These are phyloP conservation scores for Kodamaea laetipori DNA, from an alignment of 805 yeast genomes.

Conservation along the genomic window DNA sequence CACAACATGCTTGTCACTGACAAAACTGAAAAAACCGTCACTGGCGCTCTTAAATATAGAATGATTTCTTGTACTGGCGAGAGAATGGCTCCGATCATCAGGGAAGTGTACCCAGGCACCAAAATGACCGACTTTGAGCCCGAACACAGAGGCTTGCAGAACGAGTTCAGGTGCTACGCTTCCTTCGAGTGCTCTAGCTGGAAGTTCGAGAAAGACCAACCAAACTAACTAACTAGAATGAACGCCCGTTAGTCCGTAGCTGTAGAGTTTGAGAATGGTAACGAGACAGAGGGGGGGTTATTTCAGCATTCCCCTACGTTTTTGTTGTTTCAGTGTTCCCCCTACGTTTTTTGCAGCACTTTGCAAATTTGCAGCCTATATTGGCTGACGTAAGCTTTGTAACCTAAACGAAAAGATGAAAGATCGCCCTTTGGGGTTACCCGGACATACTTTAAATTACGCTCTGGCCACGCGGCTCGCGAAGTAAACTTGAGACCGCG, in stretches of 20 bases:
- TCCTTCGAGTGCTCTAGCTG: constrained; percentile 69
- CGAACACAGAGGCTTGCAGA: constrained; percentile 81
- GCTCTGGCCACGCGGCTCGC: background rate
- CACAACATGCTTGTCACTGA: constrained; percentile 53
- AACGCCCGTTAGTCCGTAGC: too few species aligned
- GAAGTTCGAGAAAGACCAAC: constrained; percentile 45
- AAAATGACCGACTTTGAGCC: constrained; percentile 69
- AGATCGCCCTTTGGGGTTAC: background rate
- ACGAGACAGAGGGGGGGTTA: too few species aligned
- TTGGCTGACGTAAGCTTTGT: too few species aligned
- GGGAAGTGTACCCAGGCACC: constrained; percentile 63
- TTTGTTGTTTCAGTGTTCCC: too few species aligned
- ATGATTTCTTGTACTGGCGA: constrained; percentile 87
- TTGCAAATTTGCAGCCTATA: too few species aligned
- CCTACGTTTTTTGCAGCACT: too few species aligned
- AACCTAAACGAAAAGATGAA: too few species aligned
- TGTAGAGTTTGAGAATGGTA: constrained; percentile 1
- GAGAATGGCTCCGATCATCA: constrained; percentile 71
- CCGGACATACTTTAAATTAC: constrained; percentile 9
- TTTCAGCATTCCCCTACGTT: too few species aligned
- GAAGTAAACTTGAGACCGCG: background rate
- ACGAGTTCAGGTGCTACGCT: constrained; percentile 87
- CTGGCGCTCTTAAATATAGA: constrained; percentile 47
- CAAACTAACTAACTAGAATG: background rate
- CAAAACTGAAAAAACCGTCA: constrained; percentile 34